phyloP scores from a whole-genome alignment of 2,329 filamentous ascomycete genomes.

The Septoria petroselini region DNA sequence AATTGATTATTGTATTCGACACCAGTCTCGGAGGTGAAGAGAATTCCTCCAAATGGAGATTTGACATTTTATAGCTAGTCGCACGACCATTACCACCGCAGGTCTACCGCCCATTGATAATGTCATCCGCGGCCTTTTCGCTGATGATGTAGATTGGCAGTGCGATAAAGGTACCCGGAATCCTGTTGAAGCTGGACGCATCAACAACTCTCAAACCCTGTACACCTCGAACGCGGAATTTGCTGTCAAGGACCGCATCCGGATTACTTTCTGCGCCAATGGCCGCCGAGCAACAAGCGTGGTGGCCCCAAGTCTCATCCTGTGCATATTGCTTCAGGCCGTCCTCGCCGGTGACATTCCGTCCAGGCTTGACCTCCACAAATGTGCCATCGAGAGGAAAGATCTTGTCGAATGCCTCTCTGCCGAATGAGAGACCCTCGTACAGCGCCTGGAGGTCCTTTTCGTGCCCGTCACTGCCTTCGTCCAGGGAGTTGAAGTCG shows the following conservation, averaged over 20 bases:
- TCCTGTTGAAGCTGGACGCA: conserved; percentile 56
- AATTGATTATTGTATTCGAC: too few relatives aligned
- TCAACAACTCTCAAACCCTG: conserved; percentile 60
- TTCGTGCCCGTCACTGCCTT: conserved; percentile 41
- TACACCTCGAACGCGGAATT: conserved; percentile 58
- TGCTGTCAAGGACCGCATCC: conserved; percentile 55
- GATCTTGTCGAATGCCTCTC: conserved; percentile 38
- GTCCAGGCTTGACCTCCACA: conserved; percentile 45
- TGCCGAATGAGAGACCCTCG: conserved; percentile 55
- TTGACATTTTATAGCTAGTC: too few relatives aligned
- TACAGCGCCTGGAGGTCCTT: conserved; percentile 51
- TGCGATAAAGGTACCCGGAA: conserved; percentile 54
- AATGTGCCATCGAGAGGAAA: conserved; percentile 46
- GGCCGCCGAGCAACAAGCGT: conserved; percentile 54
- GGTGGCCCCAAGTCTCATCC: conserved; percentile 56
- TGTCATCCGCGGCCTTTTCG: conserved; percentile 62
- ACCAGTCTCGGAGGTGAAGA: too few relatives aligned
- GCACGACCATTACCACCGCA: too few relatives aligned
- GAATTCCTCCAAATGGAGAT: too few relatives aligned
- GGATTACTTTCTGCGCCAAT: conserved; percentile 56
- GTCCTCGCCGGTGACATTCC: conserved; percentile 43
- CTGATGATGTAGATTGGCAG: conserved; percentile 55
- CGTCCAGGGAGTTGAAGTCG: conserved; percentile 58
- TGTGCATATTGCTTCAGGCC: conserved; percentile 50
- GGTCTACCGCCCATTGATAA: conserved; percentile 34